Evolutionary conservation across 345 rosid species (phyloP), one percentile per base, ranked within the genome.

Genomic region (Eucalyptus tenuipes): DNA sequence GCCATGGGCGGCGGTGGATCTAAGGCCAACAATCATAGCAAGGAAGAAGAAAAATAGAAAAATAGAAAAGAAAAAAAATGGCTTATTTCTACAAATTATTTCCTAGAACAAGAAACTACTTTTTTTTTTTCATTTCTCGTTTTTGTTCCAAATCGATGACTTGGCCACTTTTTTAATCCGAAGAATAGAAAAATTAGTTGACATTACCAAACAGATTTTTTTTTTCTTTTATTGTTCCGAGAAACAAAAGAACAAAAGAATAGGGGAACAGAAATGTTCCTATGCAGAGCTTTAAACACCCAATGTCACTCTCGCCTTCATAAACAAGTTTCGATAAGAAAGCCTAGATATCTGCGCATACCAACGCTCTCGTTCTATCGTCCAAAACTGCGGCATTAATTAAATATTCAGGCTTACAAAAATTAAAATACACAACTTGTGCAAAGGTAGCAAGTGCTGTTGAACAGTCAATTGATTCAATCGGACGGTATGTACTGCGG

Each of bases 81-180:
- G 5, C 5, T 18, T 52, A 52, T 52, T 18, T 52, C 10, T 52
- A 52, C 24, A 52, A 52, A 52, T 52, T 52, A 7, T 52, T 52
- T 18, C 2, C 0, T 0, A 3, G 0, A 52, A 52, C 0, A 52
- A 18, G 2, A 52, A 52, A 52, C 0, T 18, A 52, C 4, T 3
- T 18, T 1, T 7, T 52, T 52, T 49, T 13, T n/a, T n/a, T n/a
- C n/a, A 3, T 1, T 7, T 18, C 1, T 52, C 1, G 1, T 52
- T 52, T 18, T 0, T 52, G 0, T 50, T 52, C 1, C 2, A 52
- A 52, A 52, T 52, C 10, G 3, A 52, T 52, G 57, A 18, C 10
- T 18, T 18, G 57, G 24, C 9, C 24, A 52, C 24, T 18, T 52
- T 18, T 52, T 52, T 7, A 18, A 7, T 52, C 1, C 1, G 2